A percentile compares a stretch with the other conserved stretches of the same genome.
Evolutionary conservation across 495 filamentous ascomycete genomes (phyloP).

Genomic region (Penicillium riverlandense): DNA sequence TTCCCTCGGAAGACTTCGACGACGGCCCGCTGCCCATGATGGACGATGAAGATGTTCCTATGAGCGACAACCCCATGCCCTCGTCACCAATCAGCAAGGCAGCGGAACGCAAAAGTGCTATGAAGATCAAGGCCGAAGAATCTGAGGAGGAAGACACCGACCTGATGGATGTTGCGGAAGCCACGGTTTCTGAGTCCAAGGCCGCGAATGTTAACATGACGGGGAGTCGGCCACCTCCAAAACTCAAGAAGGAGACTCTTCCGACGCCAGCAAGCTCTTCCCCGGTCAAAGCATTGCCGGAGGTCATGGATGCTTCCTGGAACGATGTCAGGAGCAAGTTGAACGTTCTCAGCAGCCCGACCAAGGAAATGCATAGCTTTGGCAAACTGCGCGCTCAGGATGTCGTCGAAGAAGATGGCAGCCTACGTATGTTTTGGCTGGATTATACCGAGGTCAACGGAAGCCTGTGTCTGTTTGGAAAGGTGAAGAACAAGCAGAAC

Average conservation of each 20-base stretch:
- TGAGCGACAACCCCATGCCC: constrained; percentile 70
- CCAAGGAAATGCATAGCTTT: constrained; percentile 51
- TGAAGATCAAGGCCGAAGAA: constrained; percentile 54
- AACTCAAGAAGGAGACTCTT: constrained; percentile 58
- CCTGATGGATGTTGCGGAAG: constrained; percentile 77
- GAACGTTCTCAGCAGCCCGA: constrained; percentile 71
- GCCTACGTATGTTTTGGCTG: constrained; percentile 90
- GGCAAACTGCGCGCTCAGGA: constrained; percentile 77
- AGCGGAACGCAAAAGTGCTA: constrained; percentile 61
- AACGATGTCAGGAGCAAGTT: constrained; percentile 79
- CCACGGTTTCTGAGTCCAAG: constrained; percentile 55
- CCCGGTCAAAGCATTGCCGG: constrained; percentile 51
- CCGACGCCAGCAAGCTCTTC: constrained; percentile 72
- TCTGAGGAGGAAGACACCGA: constrained; percentile 72
- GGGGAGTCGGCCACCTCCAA: constrained; percentile 72
- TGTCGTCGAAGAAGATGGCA: constrained; percentile 84
- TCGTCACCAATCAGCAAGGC: constrained; percentile 84
- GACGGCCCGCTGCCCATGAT: constrained; percentile 46
- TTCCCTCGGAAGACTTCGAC: constrained; percentile 37
- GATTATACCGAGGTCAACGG: constrained; percentile 94
- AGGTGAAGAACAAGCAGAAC: constrained; percentile 84
- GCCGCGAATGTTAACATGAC: constrained; percentile 75
- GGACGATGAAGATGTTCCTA: constrained; percentile 59
- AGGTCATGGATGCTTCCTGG: constrained; percentile 79
- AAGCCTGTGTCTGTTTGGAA: constrained; percentile 88